Percentiles rank a stretch among this genome's conserved stretches.
Conservation (phyloP, 768 basidiomycete species). For the Lepiota venenata region DNA sequence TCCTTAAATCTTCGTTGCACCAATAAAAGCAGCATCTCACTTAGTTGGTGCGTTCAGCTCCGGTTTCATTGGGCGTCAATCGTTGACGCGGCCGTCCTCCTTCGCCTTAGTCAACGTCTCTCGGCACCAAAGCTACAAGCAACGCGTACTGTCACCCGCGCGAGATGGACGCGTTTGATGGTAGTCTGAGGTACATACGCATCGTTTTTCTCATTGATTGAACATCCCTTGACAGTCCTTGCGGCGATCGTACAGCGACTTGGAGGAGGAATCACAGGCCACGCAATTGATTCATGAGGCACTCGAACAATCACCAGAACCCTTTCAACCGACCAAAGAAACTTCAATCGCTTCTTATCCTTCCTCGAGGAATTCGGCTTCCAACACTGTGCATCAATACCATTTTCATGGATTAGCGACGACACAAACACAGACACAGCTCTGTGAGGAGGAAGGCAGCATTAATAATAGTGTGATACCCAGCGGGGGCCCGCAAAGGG, state of each 20-base stretch:
- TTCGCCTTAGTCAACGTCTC: not conserved
- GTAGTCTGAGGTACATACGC: conserved; percentile 20
- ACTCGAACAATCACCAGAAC: not conserved
- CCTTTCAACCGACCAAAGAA: conserved; percentile 23
- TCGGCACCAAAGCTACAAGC: not conserved
- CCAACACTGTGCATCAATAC: conserved; percentile 41
- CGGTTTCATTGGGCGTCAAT: not conserved
- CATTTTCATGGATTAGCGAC: conserved; percentile 54
- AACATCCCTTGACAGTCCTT: not conserved
- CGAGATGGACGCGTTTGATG: conserved; percentile 33
- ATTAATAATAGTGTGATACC: conserved; percentile 9
- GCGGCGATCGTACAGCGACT: conserved; percentile 30
- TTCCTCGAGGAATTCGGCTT: conserved; percentile 26
- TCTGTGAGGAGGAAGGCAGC: conserved; percentile 28
- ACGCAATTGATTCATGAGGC: conserved; percentile 34
- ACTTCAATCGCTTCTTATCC: conserved; percentile 39
- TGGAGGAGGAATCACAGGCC: conserved; percentile 45
- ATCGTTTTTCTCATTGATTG: not conserved
- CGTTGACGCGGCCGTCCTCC: not conserved
- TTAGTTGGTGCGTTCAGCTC: conserved; percentile 5
- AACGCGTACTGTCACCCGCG: not conserved
- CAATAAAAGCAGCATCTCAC: not conserved
- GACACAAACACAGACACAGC: conserved; percentile 52
- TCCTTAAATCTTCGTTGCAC: not conserved
- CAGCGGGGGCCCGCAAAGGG: conserved; percentile 50